A percentile compares a stretch with the other conserved stretches of the same genome.
phyloP scores from a whole-genome alignment of 345 rosid species.

The Salix caprea region DNA sequence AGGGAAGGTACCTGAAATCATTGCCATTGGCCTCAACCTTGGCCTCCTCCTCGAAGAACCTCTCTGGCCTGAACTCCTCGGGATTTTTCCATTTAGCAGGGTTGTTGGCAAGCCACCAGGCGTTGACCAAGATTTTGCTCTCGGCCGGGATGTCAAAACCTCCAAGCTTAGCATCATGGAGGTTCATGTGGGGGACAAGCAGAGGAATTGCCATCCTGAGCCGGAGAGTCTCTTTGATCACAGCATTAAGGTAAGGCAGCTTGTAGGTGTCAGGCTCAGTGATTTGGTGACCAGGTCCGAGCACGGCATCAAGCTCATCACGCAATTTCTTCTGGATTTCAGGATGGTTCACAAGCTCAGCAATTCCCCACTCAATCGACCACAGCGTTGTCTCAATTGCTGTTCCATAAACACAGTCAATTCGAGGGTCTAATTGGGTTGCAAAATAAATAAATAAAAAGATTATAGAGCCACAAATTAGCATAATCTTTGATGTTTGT shows the following conservation, averaged over 20 bases:
- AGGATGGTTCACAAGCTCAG: conserved; percentile 91
- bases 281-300: conserved; percentile 65
- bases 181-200: conserved; percentile 98
- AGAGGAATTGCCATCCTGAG: conserved; percentile 95
- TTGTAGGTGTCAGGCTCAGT: conserved; percentile 79
- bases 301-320: conserved; percentile 64
- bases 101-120: conserved; percentile 98
- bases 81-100: conserved; percentile 82
- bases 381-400: conserved; percentile 95
- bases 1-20: conserved; percentile 91
- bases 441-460: too few relatives aligned
- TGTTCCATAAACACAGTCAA: conserved; percentile 24
- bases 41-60: conserved; percentile 90
- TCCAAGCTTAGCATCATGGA: conserved; percentile 79
- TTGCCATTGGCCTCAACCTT: conserved; percentile 94
- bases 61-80: conserved; percentile 90
- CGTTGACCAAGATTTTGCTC: conserved; percentile 91
- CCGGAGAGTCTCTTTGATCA: conserved; percentile 84
- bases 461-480: too few relatives aligned
- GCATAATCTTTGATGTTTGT: too few relatives aligned
- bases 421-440: background rate
- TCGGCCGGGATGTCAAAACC: conserved; percentile 90
- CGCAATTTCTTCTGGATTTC: conserved; percentile 72
- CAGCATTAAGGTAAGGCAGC: conserved; percentile 94
- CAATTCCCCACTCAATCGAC: conserved; percentile 96